Percentiles rank a stretch among this genome's conserved stretches.
These are phyloP conservation scores for Tolypocladium paradoxum DNA, from an alignment of 2,329 filamentous ascomycete species.

Conservation along the genomic window DNA sequence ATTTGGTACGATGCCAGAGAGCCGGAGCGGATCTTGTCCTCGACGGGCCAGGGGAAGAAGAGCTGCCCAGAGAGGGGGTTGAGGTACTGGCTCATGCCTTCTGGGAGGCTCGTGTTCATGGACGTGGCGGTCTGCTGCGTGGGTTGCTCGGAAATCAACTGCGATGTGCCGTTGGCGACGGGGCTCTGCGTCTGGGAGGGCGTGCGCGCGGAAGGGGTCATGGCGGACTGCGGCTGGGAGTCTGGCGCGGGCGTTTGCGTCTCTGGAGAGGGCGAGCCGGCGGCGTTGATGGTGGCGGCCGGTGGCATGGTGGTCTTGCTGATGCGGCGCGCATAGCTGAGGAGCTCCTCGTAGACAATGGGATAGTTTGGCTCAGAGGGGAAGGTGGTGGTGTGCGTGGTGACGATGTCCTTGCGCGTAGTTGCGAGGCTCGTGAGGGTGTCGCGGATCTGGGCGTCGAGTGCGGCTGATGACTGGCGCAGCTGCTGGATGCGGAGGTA, in stretches of 20 bases:
- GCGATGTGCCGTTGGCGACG: slow-evolving; percentile 20
- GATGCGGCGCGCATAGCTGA: slow-evolving; percentile 69
- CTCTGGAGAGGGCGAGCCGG: slow-evolving; percentile 11
- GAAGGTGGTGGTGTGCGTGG: slow-evolving; percentile 47
- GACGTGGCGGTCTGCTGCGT: slow-evolving; percentile 22
- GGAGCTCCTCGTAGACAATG: slow-evolving; percentile 61
- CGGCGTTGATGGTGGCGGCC: slow-evolving; percentile 35
- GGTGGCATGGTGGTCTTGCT: slow-evolving; percentile 69
- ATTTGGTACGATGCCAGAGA: slow-evolving; percentile 54
- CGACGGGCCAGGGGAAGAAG: slow-evolving; percentile 71
- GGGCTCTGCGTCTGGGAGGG: slow-evolving; percentile 24
- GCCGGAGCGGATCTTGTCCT: slow-evolving; percentile 58
- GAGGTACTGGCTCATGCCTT: slow-evolving; percentile 35
- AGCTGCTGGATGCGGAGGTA: slow-evolving; percentile 57
- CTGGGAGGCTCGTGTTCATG: slow-evolving; percentile 33
- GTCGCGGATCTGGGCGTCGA: slow-evolving; percentile 63
- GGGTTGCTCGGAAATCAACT: slow-evolving; percentile 16
- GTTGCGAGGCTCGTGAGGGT: slow-evolving; percentile 59
- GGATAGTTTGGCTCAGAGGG: slow-evolving; percentile 38
- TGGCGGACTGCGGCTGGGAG: slow-evolving; percentile 15
- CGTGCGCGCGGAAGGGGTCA: slow-evolving; percentile 21
- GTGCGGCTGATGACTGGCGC: slow-evolving; percentile 50
- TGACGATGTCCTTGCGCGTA: slow-evolving; percentile 61
- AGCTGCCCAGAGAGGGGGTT: slow-evolving; percentile 44
- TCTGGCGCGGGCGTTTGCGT: slow-evolving; percentile 20